Evolutionary conservation across 129 eudicot species (phyloP), one percentile per base, ranked within the genome.

Genomic region (Silybum marianum): DNA sequence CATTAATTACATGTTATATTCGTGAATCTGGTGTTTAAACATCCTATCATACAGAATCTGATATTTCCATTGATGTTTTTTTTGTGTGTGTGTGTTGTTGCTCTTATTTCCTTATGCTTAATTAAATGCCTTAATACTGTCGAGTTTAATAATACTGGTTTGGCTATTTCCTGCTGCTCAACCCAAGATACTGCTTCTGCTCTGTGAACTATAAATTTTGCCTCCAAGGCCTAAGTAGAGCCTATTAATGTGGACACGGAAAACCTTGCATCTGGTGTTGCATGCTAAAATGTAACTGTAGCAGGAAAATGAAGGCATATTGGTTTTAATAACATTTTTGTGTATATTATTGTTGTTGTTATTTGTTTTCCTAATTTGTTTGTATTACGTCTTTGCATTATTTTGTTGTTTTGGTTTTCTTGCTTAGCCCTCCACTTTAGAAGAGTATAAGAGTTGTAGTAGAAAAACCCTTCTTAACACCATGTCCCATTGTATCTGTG

Each of bases 221-320:
- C 70, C 76, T 70, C 69, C 54, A 69, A 69, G 66, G 23, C 58
- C 75, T 54, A 69, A 79, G 66, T 14, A 46, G 69, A 79, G 48
- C 10, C 69, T 69, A 48, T 26, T 28, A 26, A 44, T 11, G 42
- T 11, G 32, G 44, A 69, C 36, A 74, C 44, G 3, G 3, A 74
- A 44, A 8, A 21, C 18, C 34, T 74, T 23, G 9, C 7, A 25
- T 8, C 25, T 18, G 14, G 14, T 74, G 78, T 21, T 74, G 36
- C 13, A 74, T 44, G 65, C 18, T 42, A 74, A 46, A 44, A 21
- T 48, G 60, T 60, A 74, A 19, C 23, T 44, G 39, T 14, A 74
- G 38, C 39, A 74, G 21, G 39, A 44, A 19, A 48, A 74, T 18
- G 16, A 44, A 74, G 78, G 38, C 46, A 32, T 23, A 44, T 40